A percentile compares a stretch with the other conserved stretches of the same genome.
phyloP scores from a whole-genome alignment of 129 eudicot species.

The carrot (Daucus carota) region DNA sequence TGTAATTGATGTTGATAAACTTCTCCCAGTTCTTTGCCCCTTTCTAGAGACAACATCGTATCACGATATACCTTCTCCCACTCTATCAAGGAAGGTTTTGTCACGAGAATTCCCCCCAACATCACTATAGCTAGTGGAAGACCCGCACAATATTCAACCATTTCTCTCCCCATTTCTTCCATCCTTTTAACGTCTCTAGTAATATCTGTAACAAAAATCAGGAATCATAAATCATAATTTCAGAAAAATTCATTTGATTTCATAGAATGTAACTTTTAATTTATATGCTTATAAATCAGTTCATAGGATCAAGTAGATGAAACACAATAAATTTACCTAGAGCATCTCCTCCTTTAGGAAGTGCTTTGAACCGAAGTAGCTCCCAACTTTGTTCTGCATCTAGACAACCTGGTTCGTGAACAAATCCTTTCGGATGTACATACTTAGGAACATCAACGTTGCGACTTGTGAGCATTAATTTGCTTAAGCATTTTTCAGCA shows the following conservation, averaged over 20 bases:
- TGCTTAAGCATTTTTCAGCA: background rate
- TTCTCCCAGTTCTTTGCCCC: no score
- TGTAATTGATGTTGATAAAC: no score
- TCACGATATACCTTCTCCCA: no score
- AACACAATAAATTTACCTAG: background rate
- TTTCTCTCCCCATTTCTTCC: background rate
- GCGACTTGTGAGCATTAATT: background rate
- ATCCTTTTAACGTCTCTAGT: background rate
- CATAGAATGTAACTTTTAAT: no score
- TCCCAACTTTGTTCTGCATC: background rate
- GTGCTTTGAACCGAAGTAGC: background rate
- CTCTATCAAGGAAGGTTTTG: background rate
- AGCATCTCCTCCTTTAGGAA: background rate
- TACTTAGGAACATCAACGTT: background rate
- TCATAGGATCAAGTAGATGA: no score
- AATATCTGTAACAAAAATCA: background rate
- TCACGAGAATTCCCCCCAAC: background rate
- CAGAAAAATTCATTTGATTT: no score
- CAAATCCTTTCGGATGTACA: background rate
- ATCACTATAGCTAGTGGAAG: background rate
- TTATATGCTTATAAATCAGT: no score
- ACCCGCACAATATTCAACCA: background rate
- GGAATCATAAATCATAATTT: no score
- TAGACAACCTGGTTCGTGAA: background rate
- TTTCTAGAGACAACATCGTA: no score